Percentiles rank a stretch among this genome's conserved stretches.
These are phyloP conservation scores for Yamadazyma dendronema DNA, from an alignment of 1,139 yeast genomes.

Conservation along the genomic window DNA sequence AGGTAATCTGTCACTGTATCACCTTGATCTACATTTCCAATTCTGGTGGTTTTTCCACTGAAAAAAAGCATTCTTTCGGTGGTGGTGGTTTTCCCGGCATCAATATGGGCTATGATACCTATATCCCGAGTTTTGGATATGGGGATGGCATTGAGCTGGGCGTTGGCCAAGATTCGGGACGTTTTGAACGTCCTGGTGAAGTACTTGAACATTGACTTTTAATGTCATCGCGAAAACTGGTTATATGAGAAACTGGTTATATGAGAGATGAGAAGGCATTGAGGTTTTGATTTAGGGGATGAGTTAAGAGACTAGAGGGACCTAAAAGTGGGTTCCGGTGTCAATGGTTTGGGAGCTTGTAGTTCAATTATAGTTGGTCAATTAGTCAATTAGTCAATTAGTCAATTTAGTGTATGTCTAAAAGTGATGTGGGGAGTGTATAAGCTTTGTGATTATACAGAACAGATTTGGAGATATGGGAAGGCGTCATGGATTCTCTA, in stretches of 20 bases:
- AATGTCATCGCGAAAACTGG: background rate
- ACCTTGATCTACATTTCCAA: slow-evolving; percentile 96
- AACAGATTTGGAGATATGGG: too few relatives aligned
- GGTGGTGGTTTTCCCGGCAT: slow-evolving; percentile 89
- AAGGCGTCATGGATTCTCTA: too few relatives aligned
- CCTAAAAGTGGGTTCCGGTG: too few relatives aligned
- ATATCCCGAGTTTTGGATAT: slow-evolving; percentile 55
- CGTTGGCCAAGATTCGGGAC: slow-evolving; percentile 1
- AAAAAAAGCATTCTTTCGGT: slow-evolving; percentile 90
- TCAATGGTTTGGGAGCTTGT: too few relatives aligned
- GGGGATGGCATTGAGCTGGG: slow-evolving; percentile 22
- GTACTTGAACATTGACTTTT: background rate
- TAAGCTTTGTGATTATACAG: too few relatives aligned
- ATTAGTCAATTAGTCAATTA: too few relatives aligned
- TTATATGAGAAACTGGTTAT: too few relatives aligned
- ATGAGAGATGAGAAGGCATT: too few relatives aligned
- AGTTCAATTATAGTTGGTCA: too few relatives aligned
- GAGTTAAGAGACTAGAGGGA: too few relatives aligned
- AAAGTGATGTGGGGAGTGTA: too few relatives aligned
- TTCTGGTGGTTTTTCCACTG: slow-evolving; percentile 73
- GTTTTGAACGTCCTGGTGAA: background rate
- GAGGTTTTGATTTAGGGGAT: background rate
- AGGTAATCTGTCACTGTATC: slow-evolving; percentile 94
- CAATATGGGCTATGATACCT: slow-evolving; percentile 83
- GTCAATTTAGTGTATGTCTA: too few relatives aligned